Evolutionary conservation across 176 grass and related monocot genomes (phyloP).

Genomic region (Carex scoparia): DNA sequence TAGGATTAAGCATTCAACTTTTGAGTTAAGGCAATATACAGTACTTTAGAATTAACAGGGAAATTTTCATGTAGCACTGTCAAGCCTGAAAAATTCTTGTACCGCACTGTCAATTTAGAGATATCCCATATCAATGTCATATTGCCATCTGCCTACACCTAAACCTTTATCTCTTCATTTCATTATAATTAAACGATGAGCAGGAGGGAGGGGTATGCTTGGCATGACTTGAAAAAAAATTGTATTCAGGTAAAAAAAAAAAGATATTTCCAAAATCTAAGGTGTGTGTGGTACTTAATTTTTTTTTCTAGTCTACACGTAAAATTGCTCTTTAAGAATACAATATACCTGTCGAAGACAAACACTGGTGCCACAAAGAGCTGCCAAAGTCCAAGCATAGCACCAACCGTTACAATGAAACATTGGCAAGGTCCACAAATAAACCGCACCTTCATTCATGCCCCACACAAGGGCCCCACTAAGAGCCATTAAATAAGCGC

Average conservation of each 20-base stretch:
- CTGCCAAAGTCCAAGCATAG: conserved; percentile 78
- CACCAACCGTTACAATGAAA: conserved; percentile 98
- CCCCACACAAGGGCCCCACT: conserved; percentile 58
- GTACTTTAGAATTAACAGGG: neutral
- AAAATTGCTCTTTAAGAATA: neutral
- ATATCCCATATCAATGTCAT: neutral
- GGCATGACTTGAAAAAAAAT: neutral
- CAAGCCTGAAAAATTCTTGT: neutral
- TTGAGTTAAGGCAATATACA: neutral
- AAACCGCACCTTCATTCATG: conserved; percentile 65
- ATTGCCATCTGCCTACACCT: neutral
- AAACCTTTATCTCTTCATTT: neutral
- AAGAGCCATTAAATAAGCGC: conserved; percentile 84
- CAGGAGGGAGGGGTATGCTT: neutral
- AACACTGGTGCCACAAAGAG: conserved; percentile 74
- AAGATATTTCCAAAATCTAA: neutral
- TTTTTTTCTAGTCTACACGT: neutral
- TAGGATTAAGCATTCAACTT: neutral
- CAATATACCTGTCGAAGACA: conserved; percentile 87
- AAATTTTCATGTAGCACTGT: neutral
- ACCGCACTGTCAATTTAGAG: neutral
- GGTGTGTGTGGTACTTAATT: neutral
- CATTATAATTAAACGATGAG: neutral
- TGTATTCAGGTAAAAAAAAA: too few relatives aligned
- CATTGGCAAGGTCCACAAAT: conserved; percentile 92